Percentiles rank a stretch among this genome's conserved stretches.
These are phyloP conservation scores for Artemisia argyi DNA, from an alignment of 129 eudicot species.

Conservation along the genomic window DNA sequence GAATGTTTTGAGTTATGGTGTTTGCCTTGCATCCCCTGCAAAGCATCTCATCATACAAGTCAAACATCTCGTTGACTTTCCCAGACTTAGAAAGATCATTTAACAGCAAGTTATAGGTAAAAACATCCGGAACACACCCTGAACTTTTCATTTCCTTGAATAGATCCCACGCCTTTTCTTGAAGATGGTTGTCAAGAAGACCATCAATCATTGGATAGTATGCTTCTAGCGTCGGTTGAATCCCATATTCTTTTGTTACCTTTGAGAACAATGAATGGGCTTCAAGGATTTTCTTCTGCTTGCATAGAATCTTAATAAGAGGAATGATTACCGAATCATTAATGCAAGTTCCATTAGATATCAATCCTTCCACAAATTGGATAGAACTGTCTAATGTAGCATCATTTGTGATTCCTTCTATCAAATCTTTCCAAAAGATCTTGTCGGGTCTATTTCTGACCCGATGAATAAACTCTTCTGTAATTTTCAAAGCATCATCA, in stretches of 20 bases:
- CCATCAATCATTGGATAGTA: slow-evolving; percentile 68
- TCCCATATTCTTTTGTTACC: slow-evolving; percentile 52
- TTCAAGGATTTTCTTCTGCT: slow-evolving; percentile 65
- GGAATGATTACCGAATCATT: slow-evolving; percentile 62
- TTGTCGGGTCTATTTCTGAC: slow-evolving; percentile 24
- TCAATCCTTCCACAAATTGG: slow-evolving; percentile 54
- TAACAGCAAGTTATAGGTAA: slow-evolving; percentile 78
- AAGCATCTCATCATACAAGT: slow-evolving; percentile 76
- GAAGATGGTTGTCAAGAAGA: slow-evolving; percentile 59
- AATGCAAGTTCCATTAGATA: slow-evolving; percentile 50
- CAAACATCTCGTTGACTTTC: slow-evolving; percentile 49
- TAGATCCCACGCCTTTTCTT: slow-evolving; percentile 63
- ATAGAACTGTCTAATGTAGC: slow-evolving; percentile 47
- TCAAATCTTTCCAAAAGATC: slow-evolving; percentile 71
- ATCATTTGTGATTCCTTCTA: slow-evolving; percentile 61
- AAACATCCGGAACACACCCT: slow-evolving; percentile 69
- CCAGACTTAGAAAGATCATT: slow-evolving; percentile 77
- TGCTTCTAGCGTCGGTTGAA: slow-evolving; percentile 57
- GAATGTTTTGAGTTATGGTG: slow-evolving; percentile 75
- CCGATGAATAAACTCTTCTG: slow-evolving; percentile 37
- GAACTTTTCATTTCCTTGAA: slow-evolving; percentile 66
- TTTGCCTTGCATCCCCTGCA: slow-evolving; percentile 64
- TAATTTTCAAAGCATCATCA: slow-evolving; percentile 69
- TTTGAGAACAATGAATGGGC: slow-evolving; percentile 58
- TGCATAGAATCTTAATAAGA: slow-evolving; percentile 53